These are phyloP conservation scores for Punctularia strigosozonata DNA, from an alignment of 768 basidiomycete genomes.

Conservation along the genomic window DNA sequence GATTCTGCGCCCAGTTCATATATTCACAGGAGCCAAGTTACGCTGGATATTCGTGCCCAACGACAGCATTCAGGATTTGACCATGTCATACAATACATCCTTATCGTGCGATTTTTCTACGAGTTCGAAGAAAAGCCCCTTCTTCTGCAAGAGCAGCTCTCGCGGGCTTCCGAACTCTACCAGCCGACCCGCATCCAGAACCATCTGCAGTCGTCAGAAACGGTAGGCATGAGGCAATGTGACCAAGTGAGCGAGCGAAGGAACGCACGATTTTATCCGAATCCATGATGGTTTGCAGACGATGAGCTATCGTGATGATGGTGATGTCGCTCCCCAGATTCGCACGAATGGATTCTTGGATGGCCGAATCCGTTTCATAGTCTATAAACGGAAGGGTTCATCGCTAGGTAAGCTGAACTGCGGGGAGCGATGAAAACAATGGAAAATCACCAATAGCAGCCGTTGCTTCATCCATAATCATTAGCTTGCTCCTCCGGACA, in stretches of 20 bases:
- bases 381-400: constrained; percentile 19
- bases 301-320: constrained; percentile 31
- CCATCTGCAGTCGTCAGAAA: not conserved
- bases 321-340: constrained; percentile 19
- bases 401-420: not conserved
- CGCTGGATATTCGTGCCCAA: too few species aligned
- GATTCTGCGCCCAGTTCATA: too few species aligned
- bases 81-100: not conserved
- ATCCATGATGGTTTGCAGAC: constrained; percentile 27
- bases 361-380: constrained; percentile 26
- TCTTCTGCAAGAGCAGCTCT: not conserved
- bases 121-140: not conserved
- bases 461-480: constrained; percentile 31
- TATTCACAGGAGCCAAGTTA: too few species aligned
- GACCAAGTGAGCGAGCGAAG: not conserved
- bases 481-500: constrained; percentile 29
- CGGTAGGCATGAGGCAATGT: not conserved
- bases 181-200: constrained; percentile 5
- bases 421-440: not conserved
- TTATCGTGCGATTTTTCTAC: not conserved
- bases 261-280: constrained; percentile 26
- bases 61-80: too few species aligned
- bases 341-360: constrained; percentile 25
- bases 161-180: constrained; percentile 1
- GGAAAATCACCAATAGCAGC: constrained; percentile 11